These are phyloP conservation scores for Tolypocladium amazonense DNA, from an alignment of 2,329 filamentous ascomycete species.

Conservation along the genomic window DNA sequence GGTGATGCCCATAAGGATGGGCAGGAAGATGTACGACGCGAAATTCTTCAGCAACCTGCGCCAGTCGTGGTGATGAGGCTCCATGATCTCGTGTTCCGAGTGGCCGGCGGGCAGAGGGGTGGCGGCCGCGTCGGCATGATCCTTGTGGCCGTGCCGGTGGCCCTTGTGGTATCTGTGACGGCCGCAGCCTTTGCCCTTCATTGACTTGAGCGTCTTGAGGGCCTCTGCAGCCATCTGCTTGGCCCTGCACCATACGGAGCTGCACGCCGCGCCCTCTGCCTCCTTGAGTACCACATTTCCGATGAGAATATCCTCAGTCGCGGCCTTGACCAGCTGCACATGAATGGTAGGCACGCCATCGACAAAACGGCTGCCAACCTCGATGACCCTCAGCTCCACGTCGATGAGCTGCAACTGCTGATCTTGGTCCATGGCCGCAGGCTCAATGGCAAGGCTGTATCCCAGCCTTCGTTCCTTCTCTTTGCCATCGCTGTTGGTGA, in stretches of 20 bases:
- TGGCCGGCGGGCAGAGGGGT: conserved; percentile 5
- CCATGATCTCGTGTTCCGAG: conserved; percentile 14
- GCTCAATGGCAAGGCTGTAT: conserved; percentile 34
- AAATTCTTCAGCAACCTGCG: conserved; percentile 42
- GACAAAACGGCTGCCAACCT: conserved; percentile 46
- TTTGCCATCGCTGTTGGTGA: conserved; percentile 28
- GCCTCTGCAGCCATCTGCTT: conserved; percentile 22
- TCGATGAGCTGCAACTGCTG: conserved; percentile 40
- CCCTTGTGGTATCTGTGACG: conserved; percentile 5
- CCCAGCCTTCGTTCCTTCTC: conserved; percentile 31
- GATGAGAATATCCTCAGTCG: conserved; percentile 44
- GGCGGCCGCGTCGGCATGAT: conserved; percentile 1
- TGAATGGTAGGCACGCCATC: conserved; percentile 43
- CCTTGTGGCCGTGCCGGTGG: conserved; percentile 4
- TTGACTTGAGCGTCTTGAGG: conserved; percentile 15
- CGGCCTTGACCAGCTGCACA: conserved; percentile 51
- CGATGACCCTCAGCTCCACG: conserved; percentile 47
- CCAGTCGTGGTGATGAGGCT: conserved; percentile 19
- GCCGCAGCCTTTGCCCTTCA: conserved; percentile 14
- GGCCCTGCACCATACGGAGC: conserved; percentile 41
- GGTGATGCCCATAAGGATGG: conserved; percentile 56
- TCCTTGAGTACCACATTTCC: conserved; percentile 30
- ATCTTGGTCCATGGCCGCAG: conserved; percentile 35
- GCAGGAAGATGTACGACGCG: conserved; percentile 53
- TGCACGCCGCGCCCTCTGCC: conserved; percentile 20